A percentile compares a stretch with the other conserved stretches of the same genome.
phyloP scores from a whole-genome alignment of 2,329 filamentous ascomycete genomes.

The Thielaviopsis populi region DNA sequence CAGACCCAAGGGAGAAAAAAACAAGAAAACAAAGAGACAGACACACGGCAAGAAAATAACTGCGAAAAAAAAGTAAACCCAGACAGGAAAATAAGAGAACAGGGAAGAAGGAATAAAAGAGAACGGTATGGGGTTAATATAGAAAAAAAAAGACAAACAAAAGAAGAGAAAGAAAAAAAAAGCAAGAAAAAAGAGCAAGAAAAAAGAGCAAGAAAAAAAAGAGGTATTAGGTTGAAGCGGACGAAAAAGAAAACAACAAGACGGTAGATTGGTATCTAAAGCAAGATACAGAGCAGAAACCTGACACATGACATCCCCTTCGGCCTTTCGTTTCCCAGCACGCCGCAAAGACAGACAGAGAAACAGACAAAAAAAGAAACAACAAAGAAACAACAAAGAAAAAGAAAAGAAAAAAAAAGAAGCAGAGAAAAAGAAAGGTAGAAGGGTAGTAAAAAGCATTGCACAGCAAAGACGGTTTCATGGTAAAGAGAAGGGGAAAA shows the following conservation, averaged over 20 bases:
- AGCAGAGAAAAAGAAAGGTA: not conserved
- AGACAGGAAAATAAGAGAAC: not conserved
- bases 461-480: not conserved
- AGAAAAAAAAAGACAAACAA: not conserved
- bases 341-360: not conserved
- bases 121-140: not conserved
- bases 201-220: not conserved
- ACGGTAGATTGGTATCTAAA: conserved; percentile 14
- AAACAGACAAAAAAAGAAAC: not conserved
- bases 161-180: not conserved
- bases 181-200: not conserved
- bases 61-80: not conserved
- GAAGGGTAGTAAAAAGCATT: not conserved
- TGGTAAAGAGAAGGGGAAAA: not conserved
- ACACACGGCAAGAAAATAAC: not conserved
- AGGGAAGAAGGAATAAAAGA: not conserved
- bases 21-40: not conserved
- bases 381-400: not conserved
- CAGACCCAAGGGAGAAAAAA: not conserved
- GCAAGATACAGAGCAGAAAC: conserved; percentile 7
- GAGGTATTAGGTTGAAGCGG: not conserved
- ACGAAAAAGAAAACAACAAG: conserved; percentile 6
- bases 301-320: not conserved
- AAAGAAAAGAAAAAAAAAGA: not conserved
- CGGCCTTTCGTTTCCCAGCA: not conserved